Evolutionary conservation across 129 eudicot genomes (phyloP).

Genomic region (Helianthus tuberosus): DNA sequence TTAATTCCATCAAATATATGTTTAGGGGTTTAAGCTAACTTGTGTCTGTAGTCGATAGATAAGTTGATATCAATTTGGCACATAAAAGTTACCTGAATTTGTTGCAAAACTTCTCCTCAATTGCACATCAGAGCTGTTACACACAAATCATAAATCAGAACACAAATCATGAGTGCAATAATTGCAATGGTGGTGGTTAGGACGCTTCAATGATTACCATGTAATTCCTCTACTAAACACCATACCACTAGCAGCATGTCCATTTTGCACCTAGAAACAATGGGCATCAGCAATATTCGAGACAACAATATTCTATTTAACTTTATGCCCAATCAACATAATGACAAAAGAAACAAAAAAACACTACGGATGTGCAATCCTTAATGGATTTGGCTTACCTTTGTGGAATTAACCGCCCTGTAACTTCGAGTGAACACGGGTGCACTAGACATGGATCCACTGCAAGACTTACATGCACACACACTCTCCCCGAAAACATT

Average conservation of each 20-base stretch:
- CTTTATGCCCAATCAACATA: constrained; percentile 13
- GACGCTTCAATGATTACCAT: constrained; percentile 39
- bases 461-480: constrained; percentile 47
- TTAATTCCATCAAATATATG: not conserved
- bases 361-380: not conserved
- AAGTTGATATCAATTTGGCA: not conserved
- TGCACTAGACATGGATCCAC: constrained; percentile 37
- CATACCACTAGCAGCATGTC: constrained; percentile 38
- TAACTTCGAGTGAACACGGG: constrained; percentile 38
- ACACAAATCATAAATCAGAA: constrained; percentile 20
- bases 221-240: constrained; percentile 47
- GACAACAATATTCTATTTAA: constrained; percentile 3
- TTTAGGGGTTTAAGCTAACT: not conserved
- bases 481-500: constrained; percentile 36
- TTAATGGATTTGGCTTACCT: constrained; percentile 31
- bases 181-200: constrained; percentile 11
- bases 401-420: constrained; percentile 42
- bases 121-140: constrained; percentile 53
- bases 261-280: constrained; percentile 30
- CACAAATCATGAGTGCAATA: constrained; percentile 14
- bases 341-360: constrained; percentile 22
- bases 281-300: not conserved
- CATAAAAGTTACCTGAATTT: constrained; percentile 55
- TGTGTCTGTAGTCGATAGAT: not conserved
- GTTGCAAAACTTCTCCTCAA: constrained; percentile 59